A percentile compares a stretch with the other conserved stretches of the same genome.
Conservation (phyloP, 345 rosid species). For the Chamaenerion angustifolium region DNA sequence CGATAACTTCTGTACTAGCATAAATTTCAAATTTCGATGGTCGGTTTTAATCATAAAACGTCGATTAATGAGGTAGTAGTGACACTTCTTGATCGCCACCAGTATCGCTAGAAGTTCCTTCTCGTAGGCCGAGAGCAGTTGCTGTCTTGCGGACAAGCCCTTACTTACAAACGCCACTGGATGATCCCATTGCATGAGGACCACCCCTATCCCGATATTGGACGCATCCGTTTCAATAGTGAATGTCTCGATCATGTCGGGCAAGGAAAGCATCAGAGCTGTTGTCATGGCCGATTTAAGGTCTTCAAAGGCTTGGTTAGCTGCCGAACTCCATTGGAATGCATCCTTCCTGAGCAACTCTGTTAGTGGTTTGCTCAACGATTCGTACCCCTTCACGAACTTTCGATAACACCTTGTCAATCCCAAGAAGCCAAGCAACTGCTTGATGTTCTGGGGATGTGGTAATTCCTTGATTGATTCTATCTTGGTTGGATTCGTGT, state of each 20-base stretch:
- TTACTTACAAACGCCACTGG: background rate
- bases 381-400: background rate
- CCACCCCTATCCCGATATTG: background rate
- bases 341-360: background rate
- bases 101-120: background rate
- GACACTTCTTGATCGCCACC: background rate
- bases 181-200: background rate
- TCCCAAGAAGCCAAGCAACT: background rate
- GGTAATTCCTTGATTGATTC: background rate
- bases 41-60: background rate
- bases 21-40: background rate
- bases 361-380: background rate
- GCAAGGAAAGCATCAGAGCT: background rate
- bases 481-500: background rate
- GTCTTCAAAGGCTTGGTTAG: background rate
- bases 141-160: background rate
- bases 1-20: background rate
- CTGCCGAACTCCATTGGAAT: background rate
- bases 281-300: background rate
- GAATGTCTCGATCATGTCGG: background rate
- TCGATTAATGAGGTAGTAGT: background rate
- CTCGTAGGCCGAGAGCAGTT: background rate
- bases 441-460: background rate
- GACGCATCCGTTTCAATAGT: conserved; percentile 1
- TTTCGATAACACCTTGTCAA: background rate